Conservation (phyloP, 192 early-diverging fungal genomes). For the Cetraspora pellucida region DNA sequence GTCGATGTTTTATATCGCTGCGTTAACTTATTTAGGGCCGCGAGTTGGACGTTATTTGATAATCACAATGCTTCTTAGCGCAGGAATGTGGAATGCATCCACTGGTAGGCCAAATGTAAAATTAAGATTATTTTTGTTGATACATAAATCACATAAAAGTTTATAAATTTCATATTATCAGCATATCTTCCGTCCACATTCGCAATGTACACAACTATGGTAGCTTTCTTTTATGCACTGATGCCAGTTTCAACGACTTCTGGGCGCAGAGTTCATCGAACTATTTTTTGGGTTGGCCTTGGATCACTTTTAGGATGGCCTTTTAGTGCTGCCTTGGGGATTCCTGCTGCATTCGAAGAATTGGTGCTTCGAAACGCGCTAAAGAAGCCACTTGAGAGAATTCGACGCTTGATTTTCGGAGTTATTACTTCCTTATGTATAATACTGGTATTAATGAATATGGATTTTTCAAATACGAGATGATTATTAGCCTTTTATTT, state of each 20-base stretch:
- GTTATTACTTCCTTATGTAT: neutral
- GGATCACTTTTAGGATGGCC: conserved; percentile 85
- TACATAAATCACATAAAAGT: neutral
- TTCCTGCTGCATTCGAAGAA: conserved; percentile 80
- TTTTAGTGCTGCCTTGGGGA: conserved; percentile 72
- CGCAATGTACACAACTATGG: conserved; percentile 82
- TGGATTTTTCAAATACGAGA: neutral
- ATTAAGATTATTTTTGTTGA: neutral
- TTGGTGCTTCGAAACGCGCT: conserved; percentile 56
- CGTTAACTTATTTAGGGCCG: conserved; percentile 63
- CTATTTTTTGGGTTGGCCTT: conserved; percentile 63
- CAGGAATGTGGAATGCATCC: conserved; percentile 87
- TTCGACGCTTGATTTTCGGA: conserved; percentile 38
- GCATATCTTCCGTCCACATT: conserved; percentile 91
- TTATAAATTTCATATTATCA: conserved; percentile 23
- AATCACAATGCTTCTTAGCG: conserved; percentile 63
- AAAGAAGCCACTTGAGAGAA: conserved; percentile 44
- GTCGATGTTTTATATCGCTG: conserved; percentile 65
- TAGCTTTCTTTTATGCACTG: conserved; percentile 75
- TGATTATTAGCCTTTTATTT: neutral
- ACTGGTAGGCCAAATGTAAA: conserved; percentile 51
- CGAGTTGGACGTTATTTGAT: conserved; percentile 69
- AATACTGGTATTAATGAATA: neutral
- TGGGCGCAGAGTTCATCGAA: conserved; percentile 53
- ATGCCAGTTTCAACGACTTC: conserved; percentile 49